Conservation (phyloP, 805 yeast genomes). For the Barnettozyma californica region DNA sequence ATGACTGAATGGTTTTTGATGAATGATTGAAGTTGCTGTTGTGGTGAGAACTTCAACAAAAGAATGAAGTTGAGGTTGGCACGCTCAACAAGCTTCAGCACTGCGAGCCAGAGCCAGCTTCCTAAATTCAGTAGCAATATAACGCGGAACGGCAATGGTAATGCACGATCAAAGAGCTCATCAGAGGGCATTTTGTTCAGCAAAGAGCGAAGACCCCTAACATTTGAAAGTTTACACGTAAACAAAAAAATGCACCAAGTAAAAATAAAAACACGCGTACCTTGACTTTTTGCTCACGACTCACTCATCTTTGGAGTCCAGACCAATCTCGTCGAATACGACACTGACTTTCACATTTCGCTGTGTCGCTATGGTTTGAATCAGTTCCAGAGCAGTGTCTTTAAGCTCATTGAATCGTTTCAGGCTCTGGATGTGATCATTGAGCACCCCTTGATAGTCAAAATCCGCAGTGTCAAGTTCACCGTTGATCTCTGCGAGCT, state of each 20-base stretch:
- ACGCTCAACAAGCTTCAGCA: neutral
- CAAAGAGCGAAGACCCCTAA: neutral
- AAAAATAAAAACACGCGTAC: too few species aligned
- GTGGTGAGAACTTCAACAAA: slow-evolving; percentile 6
- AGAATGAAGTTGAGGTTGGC: slow-evolving; percentile 1
- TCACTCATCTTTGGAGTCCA: slow-evolving; percentile 13
- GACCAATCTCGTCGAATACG: slow-evolving; percentile 49
- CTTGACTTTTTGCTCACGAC: neutral
- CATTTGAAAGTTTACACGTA: neutral
- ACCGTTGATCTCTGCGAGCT: slow-evolving; percentile 6
- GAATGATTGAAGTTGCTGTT: neutral
- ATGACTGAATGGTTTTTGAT: neutral
- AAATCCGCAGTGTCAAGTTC: slow-evolving; percentile 15
- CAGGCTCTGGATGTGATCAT: slow-evolving; percentile 45
- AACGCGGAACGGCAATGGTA: slow-evolving; percentile 14
- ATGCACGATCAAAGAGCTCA: slow-evolving; percentile 5
- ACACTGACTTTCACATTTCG: slow-evolving; percentile 41
- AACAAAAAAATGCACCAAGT: neutral
- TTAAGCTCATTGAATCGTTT: slow-evolving; percentile 58
- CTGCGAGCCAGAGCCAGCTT: slow-evolving; percentile 11
- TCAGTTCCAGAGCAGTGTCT: slow-evolving; percentile 53
- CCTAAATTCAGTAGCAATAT: slow-evolving; percentile 8
- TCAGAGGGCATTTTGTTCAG: slow-evolving; percentile 14
- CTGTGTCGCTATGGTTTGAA: slow-evolving; percentile 57
- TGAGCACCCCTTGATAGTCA: slow-evolving; percentile 42